Evolutionary conservation across 306 rosid species (phyloP).

Genomic region (Vigna trinervia): DNA sequence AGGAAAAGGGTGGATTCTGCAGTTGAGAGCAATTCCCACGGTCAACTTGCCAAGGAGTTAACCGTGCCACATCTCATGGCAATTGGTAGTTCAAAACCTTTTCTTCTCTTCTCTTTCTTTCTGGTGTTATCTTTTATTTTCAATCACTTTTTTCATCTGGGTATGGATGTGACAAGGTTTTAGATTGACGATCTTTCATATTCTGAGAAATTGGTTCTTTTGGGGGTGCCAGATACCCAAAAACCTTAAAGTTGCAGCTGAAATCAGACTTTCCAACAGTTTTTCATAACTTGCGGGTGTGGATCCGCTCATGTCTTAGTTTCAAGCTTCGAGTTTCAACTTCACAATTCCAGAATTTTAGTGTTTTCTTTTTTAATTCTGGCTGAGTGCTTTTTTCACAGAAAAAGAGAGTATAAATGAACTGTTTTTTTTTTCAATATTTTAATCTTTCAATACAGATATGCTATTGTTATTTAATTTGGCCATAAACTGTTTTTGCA

Average conservation of each 20-base stretch:
- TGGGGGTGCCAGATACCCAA: not conserved
- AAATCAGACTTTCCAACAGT: not conserved
- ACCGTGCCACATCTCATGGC: constrained; percentile 77
- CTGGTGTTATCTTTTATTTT: not conserved
- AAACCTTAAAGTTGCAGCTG: not conserved
- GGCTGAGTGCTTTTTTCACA: not conserved
- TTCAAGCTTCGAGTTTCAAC: not conserved
- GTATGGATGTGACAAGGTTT: not conserved
- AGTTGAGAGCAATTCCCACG: constrained; percentile 26
- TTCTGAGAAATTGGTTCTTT: not conserved
- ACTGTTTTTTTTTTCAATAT: too few relatives aligned
- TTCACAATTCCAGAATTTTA: not conserved
- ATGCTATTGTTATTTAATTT: not conserved
- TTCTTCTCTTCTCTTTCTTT: not conserved
- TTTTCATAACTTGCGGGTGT: not conserved
- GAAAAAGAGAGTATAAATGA: not conserved
- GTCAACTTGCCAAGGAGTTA: constrained; percentile 78
- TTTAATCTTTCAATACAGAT: too few relatives aligned
- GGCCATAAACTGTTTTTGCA: not conserved
- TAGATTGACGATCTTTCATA: not conserved
- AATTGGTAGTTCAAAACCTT: constrained; percentile 58
- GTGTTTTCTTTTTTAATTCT: not conserved
- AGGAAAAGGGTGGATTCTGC: constrained; percentile 83
- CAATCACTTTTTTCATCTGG: not conserved
- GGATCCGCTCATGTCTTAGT: not conserved